These are phyloP conservation scores for Annulohypoxylon maeteangense DNA, from an alignment of 495 filamentous ascomycete species.

Conservation along the genomic window DNA sequence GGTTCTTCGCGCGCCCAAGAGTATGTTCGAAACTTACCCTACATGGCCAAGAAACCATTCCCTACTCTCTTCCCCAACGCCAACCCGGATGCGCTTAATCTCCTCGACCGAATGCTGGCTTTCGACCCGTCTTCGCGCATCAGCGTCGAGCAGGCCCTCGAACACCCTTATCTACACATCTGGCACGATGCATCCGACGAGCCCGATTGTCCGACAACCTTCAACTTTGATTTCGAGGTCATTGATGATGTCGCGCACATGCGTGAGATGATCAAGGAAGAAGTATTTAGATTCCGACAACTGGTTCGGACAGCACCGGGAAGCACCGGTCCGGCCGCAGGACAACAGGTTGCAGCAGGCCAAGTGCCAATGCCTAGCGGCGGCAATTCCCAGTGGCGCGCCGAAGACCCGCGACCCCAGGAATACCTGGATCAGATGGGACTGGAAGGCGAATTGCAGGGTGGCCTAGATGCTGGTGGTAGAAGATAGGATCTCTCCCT, in stretches of 20 bases:
- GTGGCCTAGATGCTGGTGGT: slow-evolving; percentile 73
- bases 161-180: slow-evolving; percentile 95
- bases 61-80: slow-evolving; percentile 89
- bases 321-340: slow-evolving; percentile 37
- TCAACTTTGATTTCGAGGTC: slow-evolving; percentile 98
- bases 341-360: slow-evolving; percentile 46
- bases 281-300: slow-evolving; percentile 84
- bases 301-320: slow-evolving; percentile 74
- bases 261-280: slow-evolving; percentile 96
- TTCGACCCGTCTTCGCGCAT: slow-evolving; percentile 94
- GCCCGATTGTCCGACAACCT: slow-evolving; percentile 89
- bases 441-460: slow-evolving; percentile 86
- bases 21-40: slow-evolving; percentile 97
- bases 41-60: slow-evolving; percentile 94
- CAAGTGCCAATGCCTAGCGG: slow-evolving; percentile 77
- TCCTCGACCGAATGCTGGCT: slow-evolving; percentile 95
- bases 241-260: slow-evolving; percentile 92
- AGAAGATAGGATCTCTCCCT: slow-evolving; percentile 44
- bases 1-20: slow-evolving; percentile 96
- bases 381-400: slow-evolving; percentile 75
- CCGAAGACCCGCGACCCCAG: slow-evolving; percentile 88
- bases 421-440: slow-evolving; percentile 69
- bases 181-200: slow-evolving; percentile 99
- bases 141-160: slow-evolving; percentile 90
- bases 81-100: slow-evolving; percentile 94